Percentiles rank a stretch among this genome's conserved stretches.
Evolutionary conservation across 2,329 filamentous ascomycete species (phyloP).

Genomic region (Fusarium irregulare): DNA sequence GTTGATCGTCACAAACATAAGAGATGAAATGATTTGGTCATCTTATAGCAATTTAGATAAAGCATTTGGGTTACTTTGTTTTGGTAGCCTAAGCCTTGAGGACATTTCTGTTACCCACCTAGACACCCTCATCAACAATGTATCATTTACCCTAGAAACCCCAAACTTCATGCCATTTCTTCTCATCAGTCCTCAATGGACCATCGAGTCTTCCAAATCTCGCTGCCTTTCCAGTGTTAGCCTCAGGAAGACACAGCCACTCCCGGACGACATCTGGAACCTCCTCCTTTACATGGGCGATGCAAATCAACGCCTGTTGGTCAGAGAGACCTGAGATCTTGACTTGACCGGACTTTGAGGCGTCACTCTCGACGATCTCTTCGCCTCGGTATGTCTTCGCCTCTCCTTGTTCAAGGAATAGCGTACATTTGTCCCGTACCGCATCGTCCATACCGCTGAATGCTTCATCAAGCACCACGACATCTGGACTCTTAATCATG

Average conservation of each 20-base stretch:
- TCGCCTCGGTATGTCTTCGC: conserved; percentile 54
- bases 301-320: conserved; percentile 86
- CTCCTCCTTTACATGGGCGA: conserved; percentile 91
- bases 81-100: too few species aligned
- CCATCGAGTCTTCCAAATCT: conserved; percentile 73
- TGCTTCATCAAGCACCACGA: conserved; percentile 88
- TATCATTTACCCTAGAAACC: conserved; percentile 48
- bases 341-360: conserved; percentile 57
- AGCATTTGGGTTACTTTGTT: too few species aligned
- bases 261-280: conserved; percentile 85
- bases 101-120: too few species aligned
- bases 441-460: conserved; percentile 86
- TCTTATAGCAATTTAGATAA: too few species aligned
- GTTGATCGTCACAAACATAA: too few species aligned
- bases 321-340: conserved; percentile 71
- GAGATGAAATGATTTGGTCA: too few species aligned
- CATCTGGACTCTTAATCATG: conserved; percentile 81
- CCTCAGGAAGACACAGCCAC: conserved; percentile 87
- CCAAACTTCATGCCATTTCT: conserved; percentile 76
- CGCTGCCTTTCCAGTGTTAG: conserved; percentile 69
- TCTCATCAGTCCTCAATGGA: conserved; percentile 67
- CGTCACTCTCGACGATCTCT: conserved; percentile 60
- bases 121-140: not conserved
- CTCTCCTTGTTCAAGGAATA: conserved; percentile 79
- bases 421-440: conserved; percentile 86